phyloP scores from a whole-genome alignment of 805 yeast species.

The Candida suzukii region DNA sequence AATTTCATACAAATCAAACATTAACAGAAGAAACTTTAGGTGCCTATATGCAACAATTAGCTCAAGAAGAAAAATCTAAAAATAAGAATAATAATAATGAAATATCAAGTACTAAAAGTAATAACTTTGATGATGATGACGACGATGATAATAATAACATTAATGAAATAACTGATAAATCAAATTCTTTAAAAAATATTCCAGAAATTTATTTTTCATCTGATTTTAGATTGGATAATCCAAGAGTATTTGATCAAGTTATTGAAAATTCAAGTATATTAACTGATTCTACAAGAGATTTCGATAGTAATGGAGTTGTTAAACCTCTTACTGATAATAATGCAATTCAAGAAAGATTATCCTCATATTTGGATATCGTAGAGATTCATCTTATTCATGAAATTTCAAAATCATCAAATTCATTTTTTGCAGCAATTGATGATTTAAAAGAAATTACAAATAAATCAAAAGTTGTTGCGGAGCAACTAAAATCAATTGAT shows the following conservation, averaged over 20 bases:
- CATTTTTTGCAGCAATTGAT: constrained; percentile 78
- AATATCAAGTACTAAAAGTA: constrained; percentile 12
- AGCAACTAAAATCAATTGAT: constrained; percentile 39
- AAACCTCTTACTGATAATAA: constrained; percentile 44
- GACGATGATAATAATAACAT: constrained; percentile 5
- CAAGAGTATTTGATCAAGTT: constrained; percentile 72
- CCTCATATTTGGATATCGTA: constrained; percentile 77
- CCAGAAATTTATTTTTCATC: constrained; percentile 65
- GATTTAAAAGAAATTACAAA: constrained; percentile 62
- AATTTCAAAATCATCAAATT: constrained; percentile 75
- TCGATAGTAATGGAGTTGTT: constrained; percentile 21
- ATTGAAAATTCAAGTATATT: constrained; percentile 47
- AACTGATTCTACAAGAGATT: constrained; percentile 22
- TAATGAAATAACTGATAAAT: constrained; percentile 13
- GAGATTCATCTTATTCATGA: constrained; percentile 77
- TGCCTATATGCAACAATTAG: constrained; percentile 21
- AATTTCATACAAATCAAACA: constrained; percentile 34
- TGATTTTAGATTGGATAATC: constrained; percentile 80
- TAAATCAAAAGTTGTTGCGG: constrained; percentile 45
- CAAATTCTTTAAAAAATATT: constrained; percentile 34
- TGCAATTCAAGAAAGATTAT: constrained; percentile 66
- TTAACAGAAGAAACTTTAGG: constrained; percentile 37
- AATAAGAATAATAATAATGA: constrained; percentile 2
- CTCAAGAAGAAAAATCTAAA: constrained; percentile 14
- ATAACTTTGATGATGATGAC: constrained; percentile 1